phyloP scores from a whole-genome alignment of 2,329 filamentous ascomycete species.

The Fusarium austroafricanum region DNA sequence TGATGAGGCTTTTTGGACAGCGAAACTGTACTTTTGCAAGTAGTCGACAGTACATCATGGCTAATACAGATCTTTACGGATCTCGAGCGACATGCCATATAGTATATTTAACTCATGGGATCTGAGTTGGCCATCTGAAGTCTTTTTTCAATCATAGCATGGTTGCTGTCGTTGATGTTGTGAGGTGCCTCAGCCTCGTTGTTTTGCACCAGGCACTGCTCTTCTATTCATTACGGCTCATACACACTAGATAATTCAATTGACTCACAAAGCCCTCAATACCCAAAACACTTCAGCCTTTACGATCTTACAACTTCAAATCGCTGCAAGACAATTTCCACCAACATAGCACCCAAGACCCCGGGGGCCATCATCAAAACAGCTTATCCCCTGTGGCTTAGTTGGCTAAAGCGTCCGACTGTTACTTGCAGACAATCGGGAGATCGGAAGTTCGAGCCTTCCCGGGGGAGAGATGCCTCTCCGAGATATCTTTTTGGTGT shows the following conservation, averaged over 20 bases:
- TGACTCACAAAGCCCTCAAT: neutral
- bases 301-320: neutral
- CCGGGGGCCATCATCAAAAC: conserved; percentile 17
- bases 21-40: neutral
- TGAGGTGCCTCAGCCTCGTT: neutral
- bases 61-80: too few species aligned
- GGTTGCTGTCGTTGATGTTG: neutral
- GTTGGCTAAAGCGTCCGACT: conserved; percentile 44
- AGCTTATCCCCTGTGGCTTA: conserved; percentile 42
- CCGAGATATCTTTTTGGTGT: conserved; percentile 13
- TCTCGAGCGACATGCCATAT: too few species aligned
- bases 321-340: neutral
- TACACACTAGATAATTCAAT: neutral
- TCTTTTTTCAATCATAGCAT: too few species aligned
- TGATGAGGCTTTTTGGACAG: too few species aligned
- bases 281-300: neutral
- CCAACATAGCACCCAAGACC: neutral
- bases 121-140: too few species aligned
- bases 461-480: conserved; percentile 43
- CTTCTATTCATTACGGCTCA: neutral
- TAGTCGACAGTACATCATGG: neutral
- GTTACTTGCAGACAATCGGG: conserved; percentile 45
- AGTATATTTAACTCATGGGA: too few species aligned
- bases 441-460: conserved; percentile 49
- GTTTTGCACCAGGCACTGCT: too few species aligned